Conservation (phyloP, 371 early-diverging fungal species). For the Mycotypha africana region DNA sequence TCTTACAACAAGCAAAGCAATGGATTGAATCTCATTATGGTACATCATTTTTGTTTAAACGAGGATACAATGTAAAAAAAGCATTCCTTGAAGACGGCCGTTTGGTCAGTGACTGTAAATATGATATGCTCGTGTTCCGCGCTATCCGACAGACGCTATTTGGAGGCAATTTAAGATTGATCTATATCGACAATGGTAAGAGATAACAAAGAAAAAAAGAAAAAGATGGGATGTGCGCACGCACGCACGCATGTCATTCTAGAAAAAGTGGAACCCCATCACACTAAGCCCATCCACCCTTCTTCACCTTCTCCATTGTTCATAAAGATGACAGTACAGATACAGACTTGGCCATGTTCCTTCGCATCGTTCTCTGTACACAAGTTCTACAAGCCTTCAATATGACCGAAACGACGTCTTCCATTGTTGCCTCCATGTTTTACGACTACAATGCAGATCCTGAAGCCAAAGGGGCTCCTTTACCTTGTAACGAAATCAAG, state of each 20-base stretch:
- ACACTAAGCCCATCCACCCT: too few species aligned
- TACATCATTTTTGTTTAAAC: conserved; percentile 38
- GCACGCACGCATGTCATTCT: too few species aligned
- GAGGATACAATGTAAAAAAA: conserved; percentile 34
- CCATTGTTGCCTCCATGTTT: conserved; percentile 49
- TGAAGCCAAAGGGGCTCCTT: conserved; percentile 60
- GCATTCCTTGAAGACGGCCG: conserved; percentile 34
- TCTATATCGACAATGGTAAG: conserved; percentile 44
- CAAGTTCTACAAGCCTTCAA: conserved; percentile 57
- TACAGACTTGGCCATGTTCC: conserved; percentile 29
- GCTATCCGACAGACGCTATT: conserved; percentile 57
- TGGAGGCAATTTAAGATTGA: conserved; percentile 78
- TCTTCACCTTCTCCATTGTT: not conserved
- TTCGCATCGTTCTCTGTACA: conserved; percentile 45
- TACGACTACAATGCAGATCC: conserved; percentile 46
- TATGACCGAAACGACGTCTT: conserved; percentile 54
- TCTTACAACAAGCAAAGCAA: conserved; percentile 27
- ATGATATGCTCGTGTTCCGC: conserved; percentile 46
- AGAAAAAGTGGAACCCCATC: too few species aligned
- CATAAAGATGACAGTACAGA: conserved; percentile 43
- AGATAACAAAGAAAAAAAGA: not conserved
- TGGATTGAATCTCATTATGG: conserved; percentile 33
- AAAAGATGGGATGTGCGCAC: too few species aligned
- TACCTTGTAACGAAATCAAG: conserved; percentile 82
- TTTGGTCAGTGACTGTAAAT: conserved; percentile 37